Conservation (phyloP, 306 rosid species). For the Castanea mollissima region DNA sequence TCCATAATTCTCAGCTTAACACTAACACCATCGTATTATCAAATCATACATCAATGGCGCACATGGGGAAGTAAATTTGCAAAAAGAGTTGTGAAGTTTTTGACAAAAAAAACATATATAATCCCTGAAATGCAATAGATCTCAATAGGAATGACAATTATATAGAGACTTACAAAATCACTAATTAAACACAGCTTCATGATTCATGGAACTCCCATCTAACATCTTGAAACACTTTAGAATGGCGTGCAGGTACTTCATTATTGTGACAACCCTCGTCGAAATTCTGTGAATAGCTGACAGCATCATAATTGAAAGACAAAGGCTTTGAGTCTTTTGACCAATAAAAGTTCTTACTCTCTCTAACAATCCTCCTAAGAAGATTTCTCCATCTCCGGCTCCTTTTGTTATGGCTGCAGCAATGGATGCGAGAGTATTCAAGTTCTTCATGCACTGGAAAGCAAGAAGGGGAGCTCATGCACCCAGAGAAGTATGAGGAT, state of each 20-base stretch:
- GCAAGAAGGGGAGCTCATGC: conserved; percentile 55
- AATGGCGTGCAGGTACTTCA: conserved; percentile 39
- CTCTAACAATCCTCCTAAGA: conserved; percentile 47
- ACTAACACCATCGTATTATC: no score
- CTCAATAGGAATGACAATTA: background rate
- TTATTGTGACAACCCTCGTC: conserved; percentile 63
- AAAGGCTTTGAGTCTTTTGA: conserved; percentile 46
- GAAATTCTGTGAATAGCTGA: conserved; percentile 79
- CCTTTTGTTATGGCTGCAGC: conserved; percentile 19
- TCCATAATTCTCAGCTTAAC: no score
- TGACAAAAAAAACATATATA: background rate
- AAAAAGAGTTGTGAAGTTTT: background rate
- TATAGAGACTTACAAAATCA: background rate
- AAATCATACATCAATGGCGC: background rate
- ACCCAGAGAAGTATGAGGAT: conserved; percentile 34
- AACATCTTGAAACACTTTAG: conserved; percentile 27
- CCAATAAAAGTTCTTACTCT: conserved; percentile 40
- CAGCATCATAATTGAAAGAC: conserved; percentile 80
- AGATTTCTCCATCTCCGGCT: conserved; percentile 51
- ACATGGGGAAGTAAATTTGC: background rate
- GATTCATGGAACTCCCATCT: conserved; percentile 30
- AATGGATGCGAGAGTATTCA: conserved; percentile 51
- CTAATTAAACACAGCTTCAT: background rate
- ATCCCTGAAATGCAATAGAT: background rate
- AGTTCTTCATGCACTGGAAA: conserved; percentile 41